A percentile compares a stretch with the other conserved stretches of the same genome.
Evolutionary conservation across 306 rosid species (phyloP).

Genomic region (Cajanus cajan): DNA sequence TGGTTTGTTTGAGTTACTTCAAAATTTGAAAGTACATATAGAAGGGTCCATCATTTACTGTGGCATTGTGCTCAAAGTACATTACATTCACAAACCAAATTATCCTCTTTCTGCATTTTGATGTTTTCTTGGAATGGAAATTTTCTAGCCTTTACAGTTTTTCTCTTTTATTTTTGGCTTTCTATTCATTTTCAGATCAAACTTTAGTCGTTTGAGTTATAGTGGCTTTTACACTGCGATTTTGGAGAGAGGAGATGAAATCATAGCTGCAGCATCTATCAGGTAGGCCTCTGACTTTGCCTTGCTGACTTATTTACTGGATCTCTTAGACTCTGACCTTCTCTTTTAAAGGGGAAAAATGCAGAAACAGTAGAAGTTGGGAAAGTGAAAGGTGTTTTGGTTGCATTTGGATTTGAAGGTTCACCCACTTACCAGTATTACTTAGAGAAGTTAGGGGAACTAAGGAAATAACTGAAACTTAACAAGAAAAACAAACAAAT

Average conservation of each 20-base stretch:
- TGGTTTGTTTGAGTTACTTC: neutral
- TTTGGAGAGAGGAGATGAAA: constrained; percentile 95
- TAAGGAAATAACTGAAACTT: neutral
- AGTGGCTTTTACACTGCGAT: constrained; percentile 89
- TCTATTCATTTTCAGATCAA: constrained; percentile 63
- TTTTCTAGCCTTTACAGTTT: neutral
- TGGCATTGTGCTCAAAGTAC: neutral
- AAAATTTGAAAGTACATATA: constrained; percentile 1
- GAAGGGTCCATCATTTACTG: neutral
- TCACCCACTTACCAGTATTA: neutral
- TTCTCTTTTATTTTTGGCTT: neutral
- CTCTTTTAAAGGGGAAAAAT: neutral
- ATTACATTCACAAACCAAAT: neutral
- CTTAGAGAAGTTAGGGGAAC: neutral
- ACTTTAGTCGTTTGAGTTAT: constrained; percentile 83
- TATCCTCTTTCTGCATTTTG: neutral
- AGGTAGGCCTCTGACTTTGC: constrained; percentile 41
- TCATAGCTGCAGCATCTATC: constrained; percentile 89
- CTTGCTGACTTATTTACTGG: neutral
- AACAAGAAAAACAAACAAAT: neutral
- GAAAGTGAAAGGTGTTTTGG: neutral
- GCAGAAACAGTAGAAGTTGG: neutral
- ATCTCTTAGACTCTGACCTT: constrained; percentile 14
- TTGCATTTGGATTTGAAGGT: constrained; percentile 16
- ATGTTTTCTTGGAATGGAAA: constrained; percentile 11